phyloP scores from a whole-genome alignment of 2,329 filamentous ascomycete species.

The Xylariaceae sp. region DNA sequence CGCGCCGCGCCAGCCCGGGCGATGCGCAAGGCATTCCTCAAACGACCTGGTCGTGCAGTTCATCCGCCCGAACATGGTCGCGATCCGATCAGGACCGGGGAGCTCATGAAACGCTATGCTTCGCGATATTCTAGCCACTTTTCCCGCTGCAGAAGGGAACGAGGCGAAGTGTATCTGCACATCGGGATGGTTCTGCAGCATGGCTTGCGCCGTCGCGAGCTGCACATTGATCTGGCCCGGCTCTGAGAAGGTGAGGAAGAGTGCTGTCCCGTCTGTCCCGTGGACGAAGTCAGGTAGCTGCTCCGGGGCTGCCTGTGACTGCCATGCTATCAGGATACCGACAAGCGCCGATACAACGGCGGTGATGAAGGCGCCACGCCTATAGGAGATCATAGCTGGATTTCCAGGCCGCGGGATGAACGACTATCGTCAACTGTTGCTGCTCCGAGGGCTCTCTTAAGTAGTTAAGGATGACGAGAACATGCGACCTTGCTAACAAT shows the following conservation, averaged over 20 bases:
- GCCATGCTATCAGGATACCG: no score
- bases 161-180: conserved; percentile 18
- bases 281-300: no score
- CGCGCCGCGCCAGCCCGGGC: conserved; percentile 12
- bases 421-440: no score
- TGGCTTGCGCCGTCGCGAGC: conserved; percentile 13
- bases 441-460: no score
- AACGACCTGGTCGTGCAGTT: background rate
- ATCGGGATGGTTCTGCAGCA: conserved; percentile 13
- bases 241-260: conserved; percentile 15
- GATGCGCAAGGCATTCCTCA: conserved; percentile 2
- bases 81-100: conserved; percentile 4
- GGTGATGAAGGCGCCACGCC: no score
- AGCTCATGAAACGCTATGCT: conserved; percentile 8
- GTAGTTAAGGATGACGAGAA: no score
- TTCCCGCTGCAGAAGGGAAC: conserved; percentile 9
- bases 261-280: no score
- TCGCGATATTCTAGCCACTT: conserved; percentile 7
- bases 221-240: conserved; percentile 17
- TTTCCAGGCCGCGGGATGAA: no score
- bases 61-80: conserved; percentile 6
- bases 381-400: no score
- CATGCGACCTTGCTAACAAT: no score
- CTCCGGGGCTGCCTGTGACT: no score
- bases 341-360: no score